These are phyloP conservation scores for Primulina tabacum DNA, from an alignment of 257 asterid genomes.

Conservation along the genomic window DNA sequence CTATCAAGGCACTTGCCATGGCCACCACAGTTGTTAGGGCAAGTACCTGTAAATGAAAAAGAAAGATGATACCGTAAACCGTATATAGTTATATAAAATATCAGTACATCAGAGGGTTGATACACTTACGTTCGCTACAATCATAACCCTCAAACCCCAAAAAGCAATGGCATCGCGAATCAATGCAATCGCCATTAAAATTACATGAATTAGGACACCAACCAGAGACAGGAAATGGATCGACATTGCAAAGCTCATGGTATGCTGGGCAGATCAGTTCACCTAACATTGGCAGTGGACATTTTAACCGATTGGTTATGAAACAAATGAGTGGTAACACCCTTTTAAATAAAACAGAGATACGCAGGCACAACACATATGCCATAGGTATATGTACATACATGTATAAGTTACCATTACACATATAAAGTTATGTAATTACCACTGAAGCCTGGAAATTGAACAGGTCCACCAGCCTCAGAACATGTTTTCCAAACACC, in stretches of 20 bases:
- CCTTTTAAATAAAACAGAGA: background rate
- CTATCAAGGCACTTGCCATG: conserved; percentile 65
- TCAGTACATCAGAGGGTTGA: background rate
- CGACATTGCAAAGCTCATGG: conserved; percentile 78
- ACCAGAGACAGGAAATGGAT: conserved; percentile 59
- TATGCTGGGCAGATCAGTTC: conserved; percentile 89
- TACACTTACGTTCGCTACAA: conserved; percentile 55
- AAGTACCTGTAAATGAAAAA: conserved; percentile 49
- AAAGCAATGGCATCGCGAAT: conserved; percentile 85
- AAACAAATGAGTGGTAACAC: background rate
- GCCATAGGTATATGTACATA: background rate
- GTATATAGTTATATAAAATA: background rate
- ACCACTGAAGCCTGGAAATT: conserved; percentile 85
- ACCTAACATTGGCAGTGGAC: conserved; percentile 43
- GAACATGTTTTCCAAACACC: conserved; percentile 85
- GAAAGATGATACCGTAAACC: background rate
- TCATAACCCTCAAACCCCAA: conserved; percentile 88
- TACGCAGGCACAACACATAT: background rate
- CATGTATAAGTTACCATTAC: background rate
- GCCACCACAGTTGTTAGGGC: conserved; percentile 66
- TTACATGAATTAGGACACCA: conserved; percentile 80
- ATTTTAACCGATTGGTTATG: background rate
- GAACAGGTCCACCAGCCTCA: conserved; percentile 75
- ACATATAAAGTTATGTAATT: conserved; percentile 18
- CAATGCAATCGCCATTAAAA: conserved; percentile 85